phyloP scores from a whole-genome alignment of 1,139 yeast species.

The Torulaspora pretoriensis region DNA sequence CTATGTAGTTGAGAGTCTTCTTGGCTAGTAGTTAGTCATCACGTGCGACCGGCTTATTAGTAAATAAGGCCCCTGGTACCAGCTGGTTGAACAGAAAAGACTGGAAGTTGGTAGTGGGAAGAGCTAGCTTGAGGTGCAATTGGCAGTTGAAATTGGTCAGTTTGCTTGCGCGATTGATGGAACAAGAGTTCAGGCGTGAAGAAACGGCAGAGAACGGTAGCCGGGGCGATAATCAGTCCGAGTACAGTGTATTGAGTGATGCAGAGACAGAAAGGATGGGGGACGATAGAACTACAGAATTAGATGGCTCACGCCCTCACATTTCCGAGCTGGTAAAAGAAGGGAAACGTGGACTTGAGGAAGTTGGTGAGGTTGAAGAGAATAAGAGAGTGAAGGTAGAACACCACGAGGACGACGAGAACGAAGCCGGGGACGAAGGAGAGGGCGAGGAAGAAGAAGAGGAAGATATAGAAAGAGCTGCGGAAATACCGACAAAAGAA shows the following conservation, averaged over 20 bases:
- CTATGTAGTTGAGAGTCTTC: neutral
- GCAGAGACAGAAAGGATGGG: slow-evolving; percentile 37
- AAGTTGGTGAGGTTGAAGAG: slow-evolving; percentile 10
- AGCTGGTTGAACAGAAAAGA: too few species aligned
- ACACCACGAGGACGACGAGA: slow-evolving; percentile 13
- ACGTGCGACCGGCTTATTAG: neutral
- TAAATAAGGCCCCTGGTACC: neutral
- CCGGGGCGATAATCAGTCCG: slow-evolving; percentile 12
- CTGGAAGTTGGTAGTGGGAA: too few species aligned
- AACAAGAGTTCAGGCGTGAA: too few species aligned
- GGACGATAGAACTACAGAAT: slow-evolving; percentile 13
- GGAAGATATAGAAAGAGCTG: slow-evolving; percentile 7
- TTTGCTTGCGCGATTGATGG: too few species aligned
- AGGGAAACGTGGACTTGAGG: slow-evolving; percentile 12
- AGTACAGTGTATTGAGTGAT: slow-evolving; percentile 33
- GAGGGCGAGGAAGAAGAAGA: slow-evolving; percentile 14
- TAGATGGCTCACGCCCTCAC: slow-evolving; percentile 11
- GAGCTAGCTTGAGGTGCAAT: too few species aligned
- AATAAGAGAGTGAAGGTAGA: slow-evolving; percentile 4
- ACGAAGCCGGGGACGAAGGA: slow-evolving; percentile 14
- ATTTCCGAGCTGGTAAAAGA: slow-evolving; percentile 8
- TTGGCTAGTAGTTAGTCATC: neutral
- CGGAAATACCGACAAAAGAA: slow-evolving; percentile 18
- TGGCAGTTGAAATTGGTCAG: too few species aligned
- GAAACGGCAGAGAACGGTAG: too few species aligned